phyloP scores from a whole-genome alignment of 495 filamentous ascomycete genomes.

The Aspergillus steynii region DNA sequence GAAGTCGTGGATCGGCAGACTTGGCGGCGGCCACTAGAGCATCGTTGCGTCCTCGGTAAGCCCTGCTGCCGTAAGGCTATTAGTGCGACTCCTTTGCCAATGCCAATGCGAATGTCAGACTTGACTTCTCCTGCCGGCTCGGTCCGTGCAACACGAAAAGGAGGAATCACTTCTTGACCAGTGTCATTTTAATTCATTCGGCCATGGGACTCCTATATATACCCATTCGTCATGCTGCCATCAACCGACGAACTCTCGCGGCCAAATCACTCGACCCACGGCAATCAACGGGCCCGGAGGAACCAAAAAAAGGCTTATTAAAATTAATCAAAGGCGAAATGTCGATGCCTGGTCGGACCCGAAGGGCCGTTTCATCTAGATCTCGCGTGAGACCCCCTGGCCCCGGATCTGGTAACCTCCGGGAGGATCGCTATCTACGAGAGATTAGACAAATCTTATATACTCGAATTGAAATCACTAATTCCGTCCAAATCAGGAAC shows the following conservation, averaged over 20 bases:
- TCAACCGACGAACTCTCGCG: too few species aligned
- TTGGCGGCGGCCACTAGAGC: conserved; percentile 6
- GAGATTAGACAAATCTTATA: neutral
- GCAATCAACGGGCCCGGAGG: too few species aligned
- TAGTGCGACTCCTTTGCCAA: neutral
- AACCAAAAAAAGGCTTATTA: neutral
- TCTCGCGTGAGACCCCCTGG: neutral
- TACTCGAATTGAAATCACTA: conserved; percentile 2
- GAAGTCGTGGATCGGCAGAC: neutral
- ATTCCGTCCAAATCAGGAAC: neutral
- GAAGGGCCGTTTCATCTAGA: neutral
- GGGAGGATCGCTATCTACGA: conserved; percentile 21
- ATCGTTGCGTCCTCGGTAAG: neutral
- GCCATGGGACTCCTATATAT: too few species aligned
- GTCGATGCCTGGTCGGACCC: neutral
- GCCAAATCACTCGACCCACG: too few species aligned
- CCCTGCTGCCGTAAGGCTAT: neutral
- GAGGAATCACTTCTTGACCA: too few species aligned
- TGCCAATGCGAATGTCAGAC: too few species aligned
- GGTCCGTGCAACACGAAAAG: too few species aligned
- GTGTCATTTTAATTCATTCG: too few species aligned
- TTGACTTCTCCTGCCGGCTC: too few species aligned
- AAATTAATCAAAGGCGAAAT: neutral
- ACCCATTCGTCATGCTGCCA: too few species aligned
- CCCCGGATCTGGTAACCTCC: conserved; percentile 18